Conservation (phyloP, 2,329 filamentous ascomycete genomes). For the Microcyclospora tardicrescens region DNA sequence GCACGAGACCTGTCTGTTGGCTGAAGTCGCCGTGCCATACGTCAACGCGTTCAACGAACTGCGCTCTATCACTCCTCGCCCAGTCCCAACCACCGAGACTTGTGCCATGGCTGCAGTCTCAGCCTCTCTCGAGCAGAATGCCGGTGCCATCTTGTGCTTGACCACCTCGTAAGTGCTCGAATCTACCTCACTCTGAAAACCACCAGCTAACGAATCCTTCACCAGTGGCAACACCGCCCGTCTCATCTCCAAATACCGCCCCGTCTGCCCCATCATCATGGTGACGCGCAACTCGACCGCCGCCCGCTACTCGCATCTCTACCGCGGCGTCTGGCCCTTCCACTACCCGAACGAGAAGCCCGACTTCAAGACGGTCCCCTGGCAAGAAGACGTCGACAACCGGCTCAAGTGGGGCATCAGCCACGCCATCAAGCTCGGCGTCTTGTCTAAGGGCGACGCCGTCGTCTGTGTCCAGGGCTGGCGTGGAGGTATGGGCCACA, state of each 20-base stretch:
- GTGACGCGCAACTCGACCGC: slow-evolving; percentile 77
- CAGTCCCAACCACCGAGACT: slow-evolving; percentile 79
- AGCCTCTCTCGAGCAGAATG: slow-evolving; percentile 89
- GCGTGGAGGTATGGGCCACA: slow-evolving; percentile 85
- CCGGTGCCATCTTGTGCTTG: slow-evolving; percentile 87
- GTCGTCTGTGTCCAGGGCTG: slow-evolving; percentile 81
- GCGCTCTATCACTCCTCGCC: slow-evolving; percentile 67
- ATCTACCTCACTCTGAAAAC: slow-evolving; percentile 87
- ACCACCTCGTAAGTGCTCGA: slow-evolving; percentile 65
- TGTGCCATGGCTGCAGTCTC: slow-evolving; percentile 96
- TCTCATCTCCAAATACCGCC: slow-evolving; percentile 94
- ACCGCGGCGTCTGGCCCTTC: slow-evolving; percentile 97
- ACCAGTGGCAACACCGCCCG: slow-evolving; percentile 77
- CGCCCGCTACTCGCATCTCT: slow-evolving; percentile 82
- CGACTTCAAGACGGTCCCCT: slow-evolving; percentile 82
- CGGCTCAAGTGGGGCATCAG: slow-evolving; percentile 95
- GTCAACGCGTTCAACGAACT: slow-evolving; percentile 95
- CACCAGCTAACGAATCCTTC: slow-evolving; percentile 36
- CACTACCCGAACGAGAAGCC: slow-evolving; percentile 86
- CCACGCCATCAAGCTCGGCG: slow-evolving; percentile 70
- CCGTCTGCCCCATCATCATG: slow-evolving; percentile 99
- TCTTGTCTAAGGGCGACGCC: slow-evolving; percentile 58
- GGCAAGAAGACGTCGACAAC: slow-evolving; percentile 97
- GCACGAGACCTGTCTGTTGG: slow-evolving; percentile 93
- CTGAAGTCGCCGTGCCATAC: slow-evolving; percentile 94